Percentiles rank a stretch among this genome's conserved stretches.
These are phyloP conservation scores for Corchorus olitorius DNA, from an alignment of 345 rosid species.

Conservation along the genomic window DNA sequence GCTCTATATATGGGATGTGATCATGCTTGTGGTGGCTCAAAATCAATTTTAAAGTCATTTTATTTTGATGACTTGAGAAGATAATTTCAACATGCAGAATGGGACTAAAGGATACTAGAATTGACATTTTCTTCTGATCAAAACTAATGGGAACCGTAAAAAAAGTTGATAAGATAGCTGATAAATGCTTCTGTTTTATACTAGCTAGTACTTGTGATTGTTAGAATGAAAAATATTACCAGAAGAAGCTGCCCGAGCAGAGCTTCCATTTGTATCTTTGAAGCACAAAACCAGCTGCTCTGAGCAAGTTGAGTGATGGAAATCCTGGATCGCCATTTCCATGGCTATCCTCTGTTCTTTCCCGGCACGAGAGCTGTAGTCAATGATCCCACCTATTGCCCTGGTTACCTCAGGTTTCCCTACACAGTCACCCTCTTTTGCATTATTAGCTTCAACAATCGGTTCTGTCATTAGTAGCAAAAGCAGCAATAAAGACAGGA, in stretches of 20 bases:
- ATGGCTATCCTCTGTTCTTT: conserved; percentile 18
- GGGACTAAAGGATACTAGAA: no score
- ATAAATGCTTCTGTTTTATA: not conserved
- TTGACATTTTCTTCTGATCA: no score
- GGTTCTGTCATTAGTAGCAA: not conserved
- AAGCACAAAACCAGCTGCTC: conserved; percentile 9
- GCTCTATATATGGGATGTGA: no score
- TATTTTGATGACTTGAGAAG: no score
- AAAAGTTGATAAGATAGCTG: no score
- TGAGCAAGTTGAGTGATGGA: not conserved
- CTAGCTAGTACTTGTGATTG: not conserved
- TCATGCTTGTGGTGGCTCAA: no score
- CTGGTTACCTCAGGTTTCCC: not conserved
- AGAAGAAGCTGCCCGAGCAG: conserved; percentile 11
- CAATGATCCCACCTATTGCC: conserved; percentile 7
- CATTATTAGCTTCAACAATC: not conserved
- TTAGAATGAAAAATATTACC: not conserved
- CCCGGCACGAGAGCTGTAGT: conserved; percentile 4
- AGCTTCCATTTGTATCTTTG: conserved; percentile 5
- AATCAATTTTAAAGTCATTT: no score
- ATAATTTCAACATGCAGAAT: no score
- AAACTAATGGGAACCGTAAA: no score
- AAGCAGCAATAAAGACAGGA: not conserved
- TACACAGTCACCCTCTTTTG: not conserved
- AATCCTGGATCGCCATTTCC: conserved; percentile 16